Base-by-base conservation (phyloP, 768 basidiomycete genomes). In the Trametes villosa region DNA sequence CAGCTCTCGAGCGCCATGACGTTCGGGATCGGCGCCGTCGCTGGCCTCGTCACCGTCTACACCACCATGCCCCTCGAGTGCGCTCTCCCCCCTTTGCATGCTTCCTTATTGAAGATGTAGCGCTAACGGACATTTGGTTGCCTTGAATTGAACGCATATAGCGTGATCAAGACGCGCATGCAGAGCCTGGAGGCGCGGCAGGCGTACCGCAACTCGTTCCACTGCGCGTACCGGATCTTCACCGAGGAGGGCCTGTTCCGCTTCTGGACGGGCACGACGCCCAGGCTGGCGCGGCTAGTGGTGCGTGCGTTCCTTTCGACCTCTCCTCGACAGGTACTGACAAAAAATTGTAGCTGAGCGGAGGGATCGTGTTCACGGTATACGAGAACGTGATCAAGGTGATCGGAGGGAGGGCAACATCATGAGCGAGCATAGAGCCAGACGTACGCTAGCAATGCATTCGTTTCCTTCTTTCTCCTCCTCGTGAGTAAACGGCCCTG, bases 141-240 rank as follows among this genome's bases (percentile, higher is more conserved):
- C 26, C 41, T 24, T 51, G 29, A 38, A 38, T 17, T 24, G 11
- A 29, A 13, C 9, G 6, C 38, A 38, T 7, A 13, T 9, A 96
- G 94, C 70, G 95, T 98, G 30, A 86, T 98, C 75, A 99, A 98
- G 77, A 98, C 97, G 12, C 86, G 96, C 26, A 99, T 98, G 97
- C 97, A 99, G 74, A 88, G 93, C 6, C 81, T 99, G 11, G 83
- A 85, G 57, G 97, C 96, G 0, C 80, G 84, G 11, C 75, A 80
- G 24, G 88, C 94, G 60, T 99, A 98, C 72, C 86, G 88, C 36
- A 98, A 99, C 70, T 88, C 95, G 3, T 91, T 98, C 77, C 95
- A 98, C 68, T 98, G 96, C 67, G 96, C 88, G 5, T 96, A 97
- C 70, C 83, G 96, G 46, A 95, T 98, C 70, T 87, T 94, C 64